Base-by-base conservation (phyloP, 139 green algal genomes). In the Dunaliella sp. region DNA sequence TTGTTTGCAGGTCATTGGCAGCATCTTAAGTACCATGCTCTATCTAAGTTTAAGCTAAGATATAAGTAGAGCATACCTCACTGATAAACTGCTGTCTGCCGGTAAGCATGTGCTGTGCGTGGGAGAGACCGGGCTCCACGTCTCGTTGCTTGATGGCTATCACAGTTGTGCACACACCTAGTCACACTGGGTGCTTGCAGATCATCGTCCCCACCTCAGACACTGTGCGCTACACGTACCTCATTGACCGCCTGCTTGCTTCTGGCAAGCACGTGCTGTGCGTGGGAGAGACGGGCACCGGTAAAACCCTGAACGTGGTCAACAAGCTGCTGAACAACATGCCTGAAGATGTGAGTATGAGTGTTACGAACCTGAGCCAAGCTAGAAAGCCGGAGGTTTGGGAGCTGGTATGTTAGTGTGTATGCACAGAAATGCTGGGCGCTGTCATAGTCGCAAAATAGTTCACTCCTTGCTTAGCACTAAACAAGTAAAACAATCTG, bases 211-310 rank as follows among this genome's bases (percentile, higher is more conserved):
- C 94, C 26, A 97, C 94, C 2, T 38, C 90, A 30, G 94, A 97
- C 87, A 96, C 94, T 0, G 92, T 96, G 58, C 83, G 93, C 36
- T 96, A 97, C 91, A 95, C 90, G 12, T 96, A 93, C 89, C 59
- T 97, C 1, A 84, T 95, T 26, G 91, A 95, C 87, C 86, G 86
- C 31, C 91, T 96, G 77, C 84, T 95, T 28, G 79, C 87, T 22
- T 78, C 82, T 30, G 87, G 87, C 65, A 90, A 91, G 38, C 92
- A 97, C 88, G 92, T 96, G 82, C 91, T 97, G 81, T 94, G 89
- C 36, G 94, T 97, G n/a, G 94, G 94, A 37, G 93, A 96, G 76
- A 97, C 94, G n/a, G 94, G 94, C 83, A 97, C 94, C 0, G 94
- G 94, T 65, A 97, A 97, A 92, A 96, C 94, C 24, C 90, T 97